Conservation (phyloP, 192 early-diverging fungal genomes). For the Coemansia furcata region DNA sequence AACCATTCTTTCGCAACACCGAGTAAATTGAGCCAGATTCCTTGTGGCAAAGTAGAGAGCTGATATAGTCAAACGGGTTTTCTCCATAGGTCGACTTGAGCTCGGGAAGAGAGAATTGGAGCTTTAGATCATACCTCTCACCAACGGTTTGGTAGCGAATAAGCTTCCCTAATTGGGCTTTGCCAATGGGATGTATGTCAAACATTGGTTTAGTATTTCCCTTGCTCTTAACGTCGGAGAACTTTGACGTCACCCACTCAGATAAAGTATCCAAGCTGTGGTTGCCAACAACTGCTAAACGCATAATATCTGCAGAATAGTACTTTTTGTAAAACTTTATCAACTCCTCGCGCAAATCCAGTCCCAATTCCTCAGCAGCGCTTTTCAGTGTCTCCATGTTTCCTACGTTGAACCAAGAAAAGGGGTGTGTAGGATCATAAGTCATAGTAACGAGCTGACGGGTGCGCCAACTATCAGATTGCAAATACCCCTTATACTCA, state of each 20-base stretch:
- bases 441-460: too few species aligned
- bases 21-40: slow-evolving; percentile 75
- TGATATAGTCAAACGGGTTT: slow-evolving; percentile 66
- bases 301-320: slow-evolving; percentile 94
- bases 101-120: slow-evolving; percentile 27
- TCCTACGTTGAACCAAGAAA: slow-evolving; percentile 78
- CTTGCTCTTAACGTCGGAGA: slow-evolving; percentile 75
- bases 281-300: slow-evolving; percentile 77
- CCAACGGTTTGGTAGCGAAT: slow-evolving; percentile 60
- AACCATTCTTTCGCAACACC: too few species aligned
- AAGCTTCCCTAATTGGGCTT: too few species aligned
- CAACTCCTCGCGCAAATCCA: slow-evolving; percentile 75
- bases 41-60: slow-evolving; percentile 77
- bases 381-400: slow-evolving; percentile 78
- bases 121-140: slow-evolving; percentile 64
- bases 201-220: slow-evolving; percentile 57
- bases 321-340: slow-evolving; percentile 77
- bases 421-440: too few species aligned
- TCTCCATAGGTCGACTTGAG: slow-evolving; percentile 49
- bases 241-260: slow-evolving; percentile 74
- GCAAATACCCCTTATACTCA: too few species aligned
- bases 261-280: slow-evolving; percentile 71
- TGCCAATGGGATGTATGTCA: slow-evolving; percentile 45
- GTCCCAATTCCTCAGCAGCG: slow-evolving; percentile 34
- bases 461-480: too few species aligned